These are phyloP conservation scores for Murraya koenigii DNA, from an alignment of 345 rosid species.

Conservation along the genomic window DNA sequence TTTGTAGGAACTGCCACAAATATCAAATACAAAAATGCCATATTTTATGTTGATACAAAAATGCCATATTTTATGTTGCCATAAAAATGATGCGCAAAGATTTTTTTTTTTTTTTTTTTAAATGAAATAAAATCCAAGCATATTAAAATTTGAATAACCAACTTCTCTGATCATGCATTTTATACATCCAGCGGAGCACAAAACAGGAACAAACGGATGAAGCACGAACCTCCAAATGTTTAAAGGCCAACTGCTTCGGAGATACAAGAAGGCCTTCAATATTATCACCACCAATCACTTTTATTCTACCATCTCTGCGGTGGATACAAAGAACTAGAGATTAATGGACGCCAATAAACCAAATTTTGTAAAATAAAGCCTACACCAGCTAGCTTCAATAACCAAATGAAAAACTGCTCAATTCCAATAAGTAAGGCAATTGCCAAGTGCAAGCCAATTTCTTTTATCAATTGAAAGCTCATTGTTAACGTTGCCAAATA, in stretches of 20 bases:
- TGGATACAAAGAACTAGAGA: not conserved
- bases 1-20: constrained; percentile 63
- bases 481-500: not conserved
- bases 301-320: constrained; percentile 83
- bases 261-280: constrained; percentile 78
- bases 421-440: not conserved
- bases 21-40: not conserved
- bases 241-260: constrained; percentile 66
- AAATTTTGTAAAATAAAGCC: not conserved
- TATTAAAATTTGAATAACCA: not conserved
- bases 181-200: not conserved
- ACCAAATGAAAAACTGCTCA: not conserved
- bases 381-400: not conserved
- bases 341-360: not conserved
- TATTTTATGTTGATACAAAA: not conserved
- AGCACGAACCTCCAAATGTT: constrained; percentile 63
- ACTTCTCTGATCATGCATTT: not conserved
- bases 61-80: not conserved
- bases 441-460: not conserved
- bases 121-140: not conserved
- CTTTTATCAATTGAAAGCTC: not conserved
- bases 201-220: not conserved
- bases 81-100: not conserved
- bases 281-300: constrained; percentile 76
- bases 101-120: too few relatives aligned